Evolutionary conservation across 768 basidiomycete species (phyloP).

Genomic region (Podaxis sp.): DNA sequence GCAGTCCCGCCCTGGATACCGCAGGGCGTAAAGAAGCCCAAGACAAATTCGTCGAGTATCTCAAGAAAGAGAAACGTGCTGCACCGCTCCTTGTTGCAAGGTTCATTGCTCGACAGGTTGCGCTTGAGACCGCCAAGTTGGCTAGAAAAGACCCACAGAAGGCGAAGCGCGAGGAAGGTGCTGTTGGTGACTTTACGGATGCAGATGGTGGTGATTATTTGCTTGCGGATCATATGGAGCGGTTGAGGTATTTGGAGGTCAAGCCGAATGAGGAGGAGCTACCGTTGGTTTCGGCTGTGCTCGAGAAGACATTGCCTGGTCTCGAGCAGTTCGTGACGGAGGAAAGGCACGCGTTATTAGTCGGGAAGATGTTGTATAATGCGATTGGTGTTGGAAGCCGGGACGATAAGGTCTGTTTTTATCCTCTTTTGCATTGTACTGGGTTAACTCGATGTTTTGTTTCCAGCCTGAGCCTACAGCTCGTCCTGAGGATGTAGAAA

Average conservation of each 20-base stretch:
- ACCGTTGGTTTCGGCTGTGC: slow-evolving; percentile 49
- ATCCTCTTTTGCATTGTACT: not conserved
- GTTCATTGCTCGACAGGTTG: slow-evolving; percentile 72
- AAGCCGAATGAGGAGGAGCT: slow-evolving; percentile 47
- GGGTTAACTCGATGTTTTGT: not conserved
- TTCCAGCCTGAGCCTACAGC: slow-evolving; percentile 48
- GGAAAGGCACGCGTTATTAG: slow-evolving; percentile 57
- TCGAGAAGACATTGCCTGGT: slow-evolving; percentile 66
- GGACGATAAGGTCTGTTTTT: slow-evolving; percentile 59
- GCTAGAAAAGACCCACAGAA: slow-evolving; percentile 20
- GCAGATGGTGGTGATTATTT: slow-evolving; percentile 55
- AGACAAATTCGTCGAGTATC: slow-evolving; percentile 51
- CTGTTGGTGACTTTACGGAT: slow-evolving; percentile 43
- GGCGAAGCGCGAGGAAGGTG: slow-evolving; percentile 9
- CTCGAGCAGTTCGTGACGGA: slow-evolving; percentile 69
- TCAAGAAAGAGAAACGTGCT: slow-evolving; percentile 46
- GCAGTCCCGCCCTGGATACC: slow-evolving; percentile 28
- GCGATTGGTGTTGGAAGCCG: slow-evolving; percentile 75
- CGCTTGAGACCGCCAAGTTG: slow-evolving; percentile 61
- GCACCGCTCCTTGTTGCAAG: slow-evolving; percentile 63
- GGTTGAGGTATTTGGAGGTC: slow-evolving; percentile 68
- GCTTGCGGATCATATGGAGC: slow-evolving; percentile 76
- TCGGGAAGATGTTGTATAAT: slow-evolving; percentile 78
- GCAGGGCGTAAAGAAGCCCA: slow-evolving; percentile 61
- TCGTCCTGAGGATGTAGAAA: slow-evolving; percentile 71